Conservation (phyloP, 2,329 filamentous ascomycete genomes). For the Talaromyces sp. region DNA sequence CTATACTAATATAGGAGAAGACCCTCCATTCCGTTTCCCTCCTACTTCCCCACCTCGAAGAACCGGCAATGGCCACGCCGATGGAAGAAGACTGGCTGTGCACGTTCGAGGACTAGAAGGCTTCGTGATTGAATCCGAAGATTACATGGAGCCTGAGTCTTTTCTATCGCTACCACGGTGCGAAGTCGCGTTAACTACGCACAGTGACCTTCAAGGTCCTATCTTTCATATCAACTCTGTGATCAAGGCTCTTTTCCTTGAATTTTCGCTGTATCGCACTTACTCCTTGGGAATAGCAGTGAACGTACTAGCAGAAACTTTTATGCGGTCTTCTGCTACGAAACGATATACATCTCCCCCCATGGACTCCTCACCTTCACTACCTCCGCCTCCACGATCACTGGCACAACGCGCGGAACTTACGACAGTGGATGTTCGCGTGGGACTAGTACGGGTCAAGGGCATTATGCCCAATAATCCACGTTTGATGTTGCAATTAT, state of each 20-base stretch:
- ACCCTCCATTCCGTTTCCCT: conserved; percentile 54
- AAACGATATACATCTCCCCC: conserved; percentile 18
- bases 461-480: conserved; percentile 84
- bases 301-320: conserved; percentile 69
- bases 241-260: conserved; percentile 72
- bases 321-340: conserved; percentile 39
- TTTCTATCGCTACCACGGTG: conserved; percentile 84
- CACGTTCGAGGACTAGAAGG: conserved; percentile 82
- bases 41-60: conserved; percentile 49
- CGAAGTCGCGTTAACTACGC: conserved; percentile 79
- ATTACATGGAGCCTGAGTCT: conserved; percentile 78
- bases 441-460: conserved; percentile 80
- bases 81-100: conserved; percentile 77
- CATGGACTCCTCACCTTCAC: conserved; percentile 22
- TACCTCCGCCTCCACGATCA: conserved; percentile 28
- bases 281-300: conserved; percentile 82
- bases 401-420: conserved; percentile 55
- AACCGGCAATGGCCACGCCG: conserved; percentile 50
- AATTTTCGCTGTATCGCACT: conserved; percentile 91
- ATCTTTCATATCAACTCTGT: conserved; percentile 83
- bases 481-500: conserved; percentile 85
- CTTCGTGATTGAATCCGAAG: conserved; percentile 82
- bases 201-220: conserved; percentile 81
- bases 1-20: conserved; percentile 54
- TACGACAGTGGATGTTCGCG: conserved; percentile 76